Conservation (phyloP, 805 yeast species). For the Candida multigemmis region DNA sequence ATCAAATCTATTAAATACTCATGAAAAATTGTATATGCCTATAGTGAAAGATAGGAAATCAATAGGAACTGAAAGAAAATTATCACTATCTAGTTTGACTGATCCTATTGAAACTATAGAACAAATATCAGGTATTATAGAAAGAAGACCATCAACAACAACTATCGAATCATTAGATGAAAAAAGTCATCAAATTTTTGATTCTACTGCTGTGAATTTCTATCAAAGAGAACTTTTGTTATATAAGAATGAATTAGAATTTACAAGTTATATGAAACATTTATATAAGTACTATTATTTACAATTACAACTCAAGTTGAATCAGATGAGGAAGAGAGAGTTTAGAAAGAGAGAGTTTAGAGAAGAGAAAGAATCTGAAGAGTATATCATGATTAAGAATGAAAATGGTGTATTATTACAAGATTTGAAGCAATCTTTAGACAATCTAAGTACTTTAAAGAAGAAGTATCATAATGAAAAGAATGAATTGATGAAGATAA, state of each 20-base stretch:
- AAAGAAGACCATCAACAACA: too few relatives aligned
- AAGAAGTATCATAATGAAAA: too few relatives aligned
- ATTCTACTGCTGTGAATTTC: conserved; percentile 27
- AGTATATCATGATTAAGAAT: not conserved
- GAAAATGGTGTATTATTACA: not conserved
- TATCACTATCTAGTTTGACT: too few relatives aligned
- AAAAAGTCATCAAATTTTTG: not conserved
- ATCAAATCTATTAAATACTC: conserved; percentile 18
- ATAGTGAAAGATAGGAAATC: too few relatives aligned
- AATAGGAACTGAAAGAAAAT: too few relatives aligned
- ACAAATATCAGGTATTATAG: too few relatives aligned
- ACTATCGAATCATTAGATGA: too few relatives aligned
- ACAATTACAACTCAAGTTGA: conserved; percentile 7
- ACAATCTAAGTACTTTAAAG: too few relatives aligned
- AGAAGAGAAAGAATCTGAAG: not conserved
- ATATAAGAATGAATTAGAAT: conserved; percentile 52
- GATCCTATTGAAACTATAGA: too few relatives aligned
- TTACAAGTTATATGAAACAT: conserved; percentile 43
- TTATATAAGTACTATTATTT: conserved; percentile 26
- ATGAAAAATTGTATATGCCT: conserved; percentile 26
- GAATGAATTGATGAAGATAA: too few relatives aligned
- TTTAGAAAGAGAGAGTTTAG: conserved; percentile 5
- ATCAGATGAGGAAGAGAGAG: conserved; percentile 1
- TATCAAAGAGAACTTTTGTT: conserved; percentile 52
- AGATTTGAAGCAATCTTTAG: too few relatives aligned